These are phyloP conservation scores for Tympanopsis confertula DNA, from an alignment of 2,329 filamentous ascomycete genomes.

Conservation along the genomic window DNA sequence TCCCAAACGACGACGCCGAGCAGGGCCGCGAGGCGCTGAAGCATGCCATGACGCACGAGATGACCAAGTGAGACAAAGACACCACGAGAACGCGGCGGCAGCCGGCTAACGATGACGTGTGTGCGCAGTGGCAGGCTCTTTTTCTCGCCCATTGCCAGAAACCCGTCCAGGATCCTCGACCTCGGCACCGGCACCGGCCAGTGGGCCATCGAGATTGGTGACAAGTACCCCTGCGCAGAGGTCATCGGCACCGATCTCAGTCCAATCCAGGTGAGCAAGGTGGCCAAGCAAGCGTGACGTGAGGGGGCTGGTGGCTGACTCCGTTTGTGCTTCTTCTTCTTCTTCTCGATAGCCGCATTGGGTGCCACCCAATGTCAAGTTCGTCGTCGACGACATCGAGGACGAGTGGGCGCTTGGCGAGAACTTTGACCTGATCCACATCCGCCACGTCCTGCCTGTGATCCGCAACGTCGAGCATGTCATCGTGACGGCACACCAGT, in stretches of 20 bases:
- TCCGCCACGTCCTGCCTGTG: neutral
- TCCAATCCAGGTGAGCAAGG: no score
- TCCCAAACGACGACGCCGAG: conserved; percentile 26
- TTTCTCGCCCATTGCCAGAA: conserved; percentile 17
- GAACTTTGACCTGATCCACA: conserved; percentile 29
- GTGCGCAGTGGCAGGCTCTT: conserved; percentile 21
- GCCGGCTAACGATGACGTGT: conserved; percentile 4
- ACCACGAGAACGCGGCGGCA: conserved; percentile 6
- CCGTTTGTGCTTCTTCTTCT: no score
- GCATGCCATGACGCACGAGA: conserved; percentile 26
- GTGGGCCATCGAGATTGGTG: conserved; percentile 32
- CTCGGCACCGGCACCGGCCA: conserved; percentile 29
- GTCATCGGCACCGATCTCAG: no score
- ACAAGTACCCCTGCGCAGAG: no score
- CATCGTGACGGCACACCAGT: neutral
- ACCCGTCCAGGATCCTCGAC: conserved; percentile 26
- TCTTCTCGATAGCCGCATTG: conserved; percentile 7
- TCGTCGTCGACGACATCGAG: conserved; percentile 37
- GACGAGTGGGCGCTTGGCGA: conserved; percentile 29
- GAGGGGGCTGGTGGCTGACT: no score
- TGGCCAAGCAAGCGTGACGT: no score
- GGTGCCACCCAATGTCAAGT: conserved; percentile 34
- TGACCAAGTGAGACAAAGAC: conserved; percentile 16
- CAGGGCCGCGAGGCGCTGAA: conserved; percentile 27
- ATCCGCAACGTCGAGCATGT: neutral